Evolutionary conservation across 2,329 filamentous ascomycete species (phyloP), one percentile per base, ranked within the genome.

Genomic region (Cladosporium sp.): DNA sequence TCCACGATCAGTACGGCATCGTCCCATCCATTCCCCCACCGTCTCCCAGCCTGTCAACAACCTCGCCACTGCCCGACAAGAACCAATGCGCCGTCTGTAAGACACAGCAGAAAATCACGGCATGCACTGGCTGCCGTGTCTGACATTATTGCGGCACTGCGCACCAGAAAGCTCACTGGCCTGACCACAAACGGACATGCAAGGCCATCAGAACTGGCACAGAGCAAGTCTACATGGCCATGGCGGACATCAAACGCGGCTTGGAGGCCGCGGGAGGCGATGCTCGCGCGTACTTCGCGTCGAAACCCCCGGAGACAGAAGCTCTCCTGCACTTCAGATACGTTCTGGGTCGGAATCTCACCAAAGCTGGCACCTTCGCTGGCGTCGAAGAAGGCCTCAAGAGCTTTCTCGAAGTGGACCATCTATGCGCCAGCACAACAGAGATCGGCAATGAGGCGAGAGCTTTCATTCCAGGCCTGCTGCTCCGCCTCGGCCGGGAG

Each of bases 51-150:
- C 18, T 49, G 44, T 7, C 5, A 3, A 52, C 49, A 23, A 28
- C 33, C 11, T n/a, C 37, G 26, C 35, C 23, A 23, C 37, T 49
- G 23, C 59, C 59, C n/a, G 29, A 53, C 16, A 40, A 40, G 16
- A 31, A 62, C 44, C 59, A 62, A 37, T 62, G 59, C n/a, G 28
- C 46, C 26, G 18, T 62, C 31, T 62, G 59, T 31, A 62, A 62
- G 29, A 29, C 59, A 4, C n/a, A 62, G 28, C 18, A 31, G 12
- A 29, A 29, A 14, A 12, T 53, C 46, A 62, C 31, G 23, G 29
- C n/a, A 21, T 53, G 59, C 31, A 49, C 29, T 26, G 33, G 59
- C n/a, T 62, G 59, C 46, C 44, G 21, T 5, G 44, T 62, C 0
- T 11, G 8, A 21, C 37, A 35, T 31, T 62, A 53, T 31, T 53